Evolutionary conservation across 2,329 filamentous ascomycete genomes (phyloP).

Genomic region (Fusarium sacchari): DNA sequence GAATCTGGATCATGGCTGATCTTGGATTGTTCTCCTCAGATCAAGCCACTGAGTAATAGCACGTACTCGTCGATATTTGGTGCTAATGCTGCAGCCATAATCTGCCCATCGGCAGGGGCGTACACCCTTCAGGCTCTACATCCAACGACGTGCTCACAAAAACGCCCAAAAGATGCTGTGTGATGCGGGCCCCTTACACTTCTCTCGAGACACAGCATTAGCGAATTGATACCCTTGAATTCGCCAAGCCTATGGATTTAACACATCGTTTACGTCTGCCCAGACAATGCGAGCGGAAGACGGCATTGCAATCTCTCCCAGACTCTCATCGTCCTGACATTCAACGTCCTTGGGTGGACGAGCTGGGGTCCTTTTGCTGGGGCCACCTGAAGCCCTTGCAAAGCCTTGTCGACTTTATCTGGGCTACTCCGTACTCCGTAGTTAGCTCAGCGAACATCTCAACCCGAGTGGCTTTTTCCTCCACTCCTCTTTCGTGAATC

Average conservation of each 20-base stretch:
- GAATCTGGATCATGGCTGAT: conserved; percentile 2
- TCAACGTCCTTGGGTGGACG: not conserved
- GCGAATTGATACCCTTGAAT: conserved; percentile 1
- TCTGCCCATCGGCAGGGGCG: conserved; percentile 18
- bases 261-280: conserved; percentile 18
- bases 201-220: not conserved
- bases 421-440: no score
- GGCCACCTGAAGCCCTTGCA: conserved; percentile 23
- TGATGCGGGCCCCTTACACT: not conserved
- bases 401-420: conserved; percentile 21
- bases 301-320: conserved; percentile 18
- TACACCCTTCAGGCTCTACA: not conserved
- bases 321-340: conserved; percentile 1
- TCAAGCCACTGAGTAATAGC: not conserved
- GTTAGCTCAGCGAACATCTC: conserved; percentile 1
- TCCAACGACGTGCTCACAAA: conserved; percentile 19
- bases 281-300: conserved; percentile 27
- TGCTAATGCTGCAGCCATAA: conserved; percentile 6
- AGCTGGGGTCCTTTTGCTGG: conserved; percentile 12
- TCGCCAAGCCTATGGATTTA: conserved; percentile 2
- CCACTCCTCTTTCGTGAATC: conserved; percentile 15
- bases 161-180: conserved; percentile 12
- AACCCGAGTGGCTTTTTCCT: conserved; percentile 16
- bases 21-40: not conserved
- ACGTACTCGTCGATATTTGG: not conserved